Percentiles rank a stretch among this genome's conserved stretches.
Conservation (phyloP, 805 yeast species). For the Pichia membranifaciens region DNA sequence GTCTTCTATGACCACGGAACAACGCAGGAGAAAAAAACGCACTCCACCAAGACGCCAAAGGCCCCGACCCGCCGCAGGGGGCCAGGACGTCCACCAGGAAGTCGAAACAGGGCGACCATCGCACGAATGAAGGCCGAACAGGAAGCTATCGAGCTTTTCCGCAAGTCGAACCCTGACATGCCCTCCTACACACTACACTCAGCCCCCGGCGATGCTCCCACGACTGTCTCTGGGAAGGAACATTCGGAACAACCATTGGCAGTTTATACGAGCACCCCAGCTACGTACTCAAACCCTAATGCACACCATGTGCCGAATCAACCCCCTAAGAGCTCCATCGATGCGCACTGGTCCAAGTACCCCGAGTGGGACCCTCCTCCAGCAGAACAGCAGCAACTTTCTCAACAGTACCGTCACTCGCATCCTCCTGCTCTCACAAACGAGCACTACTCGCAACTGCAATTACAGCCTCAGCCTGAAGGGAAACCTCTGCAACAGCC, state of each 20-base stretch:
- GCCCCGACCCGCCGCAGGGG: conserved; percentile 4
- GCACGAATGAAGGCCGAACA: conserved; percentile 11
- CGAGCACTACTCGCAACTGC: too few relatives aligned
- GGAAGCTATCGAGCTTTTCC: conserved; percentile 9
- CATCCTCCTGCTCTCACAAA: too few relatives aligned
- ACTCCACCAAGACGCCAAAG: neutral
- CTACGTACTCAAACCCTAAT: too few relatives aligned
- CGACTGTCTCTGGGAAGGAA: too few relatives aligned
- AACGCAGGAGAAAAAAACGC: neutral
- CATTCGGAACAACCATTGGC: too few relatives aligned
- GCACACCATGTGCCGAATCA: too few relatives aligned
- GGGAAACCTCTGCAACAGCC: too few relatives aligned
- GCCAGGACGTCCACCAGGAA: conserved; percentile 12
- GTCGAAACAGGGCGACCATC: conserved; percentile 10
- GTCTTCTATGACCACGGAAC: neutral
- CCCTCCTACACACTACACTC: neutral
- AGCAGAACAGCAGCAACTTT: neutral
- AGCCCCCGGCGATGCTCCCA: too few relatives aligned
- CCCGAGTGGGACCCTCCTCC: conserved; percentile 1
- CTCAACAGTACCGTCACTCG: conserved; percentile 7
- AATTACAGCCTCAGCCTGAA: too few relatives aligned
- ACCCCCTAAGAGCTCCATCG: neutral
- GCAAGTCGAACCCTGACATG: conserved; percentile 5
- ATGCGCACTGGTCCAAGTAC: neutral
- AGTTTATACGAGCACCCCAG: too few relatives aligned